Base-by-base conservation (phyloP, 495 filamentous ascomycete genomes). In the Talaromyces ruber region DNA sequence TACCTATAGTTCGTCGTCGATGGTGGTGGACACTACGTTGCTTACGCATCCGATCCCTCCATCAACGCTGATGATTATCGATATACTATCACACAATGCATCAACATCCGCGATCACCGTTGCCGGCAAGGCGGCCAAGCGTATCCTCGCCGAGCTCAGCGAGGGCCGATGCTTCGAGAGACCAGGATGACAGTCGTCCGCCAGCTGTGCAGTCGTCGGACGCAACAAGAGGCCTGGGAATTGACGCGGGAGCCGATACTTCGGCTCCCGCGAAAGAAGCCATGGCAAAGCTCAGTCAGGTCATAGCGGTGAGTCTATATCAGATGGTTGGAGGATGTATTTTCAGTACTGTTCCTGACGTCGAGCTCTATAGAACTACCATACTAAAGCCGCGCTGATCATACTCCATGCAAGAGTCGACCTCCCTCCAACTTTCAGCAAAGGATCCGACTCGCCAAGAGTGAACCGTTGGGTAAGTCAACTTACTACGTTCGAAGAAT, bases 401-500 rank as follows among this genome's bases (percentile, higher is more conserved):
- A 88, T 98, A 56, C 74, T 97, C 18, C 86, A 92, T 58, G 86
- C 91, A 32, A 83, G 94, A 58, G 82, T 91, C 54, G 79, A 84
- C 52, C 80, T 91, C 9, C 84, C 86, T 26, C 88, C 83, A 18
- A 77, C 83, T 22, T 72, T 84, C 79, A 62, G 72, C 67, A 77
- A 86, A 74, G 77, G 85, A 66, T 79, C 84, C 43, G 80, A 82
- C 57, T 67, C 74, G 18, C 85, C 82, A 63, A 88, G 85, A 68
- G 80, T 88, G 55, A 97, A 96, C 67, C 91, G 89, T 84, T 98
- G 94, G 94, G 95, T 98, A 88, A 70, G 90, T 82, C 22, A 34
- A 8, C 43, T 29, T 16, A 18, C 29, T 45, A 21, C 6, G 18
- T 16, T 51, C 12, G 7, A 32, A 26, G 28, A 9, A 9, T 50